Base-by-base conservation (phyloP, 495 filamentous ascomycete genomes). In the Bathelium albidoporum region DNA sequence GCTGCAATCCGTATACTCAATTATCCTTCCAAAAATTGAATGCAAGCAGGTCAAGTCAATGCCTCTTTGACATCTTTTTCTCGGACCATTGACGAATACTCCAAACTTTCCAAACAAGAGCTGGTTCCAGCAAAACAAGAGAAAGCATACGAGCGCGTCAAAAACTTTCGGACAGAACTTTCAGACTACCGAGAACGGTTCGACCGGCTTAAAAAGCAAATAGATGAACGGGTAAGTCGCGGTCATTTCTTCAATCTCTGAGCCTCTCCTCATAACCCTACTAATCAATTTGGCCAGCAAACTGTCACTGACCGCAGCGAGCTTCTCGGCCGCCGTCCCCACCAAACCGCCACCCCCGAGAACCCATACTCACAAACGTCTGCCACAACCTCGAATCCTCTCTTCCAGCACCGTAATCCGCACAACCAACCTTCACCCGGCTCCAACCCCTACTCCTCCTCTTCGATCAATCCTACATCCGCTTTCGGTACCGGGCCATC, bases 61-160 rank as follows among this genome's bases (percentile, higher is more conserved):
- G 90, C 89, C 24, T 94, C 91, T 1, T 78, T 99, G 0, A 89
- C 92, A 5, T 88, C 91, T 60, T 87, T 97, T 73, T 83, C 89
- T 34, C 88, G 93, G 59, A 97, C 94, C 0, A 81, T 99, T 59
- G 94, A 97, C 77, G 90, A 96, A 71, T 99, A 99, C 79, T 83
- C 87, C 55, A 80, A 82, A 26, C 84, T 95, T 39, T 88, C 92
- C 1, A 89, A 90, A 71, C 87, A 88, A 64, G 94, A 99, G 75
- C 82, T 94, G 58, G 89, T 92, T 62, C 82, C 86, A 0, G 82
- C 85, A 34, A 97, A 96, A 73, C 87, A 95, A 72, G 85, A 92
- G 68, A 97, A 99, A 72, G 95, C 94, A 2, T 79, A 84, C 63
- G 90, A 93, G 71, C 83, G 94, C 28, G 81, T 95, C 53, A 87